These are phyloP conservation scores for Colletotrichum liaoningense DNA, from an alignment of 2,329 filamentous ascomycete genomes.

Conservation along the genomic window DNA sequence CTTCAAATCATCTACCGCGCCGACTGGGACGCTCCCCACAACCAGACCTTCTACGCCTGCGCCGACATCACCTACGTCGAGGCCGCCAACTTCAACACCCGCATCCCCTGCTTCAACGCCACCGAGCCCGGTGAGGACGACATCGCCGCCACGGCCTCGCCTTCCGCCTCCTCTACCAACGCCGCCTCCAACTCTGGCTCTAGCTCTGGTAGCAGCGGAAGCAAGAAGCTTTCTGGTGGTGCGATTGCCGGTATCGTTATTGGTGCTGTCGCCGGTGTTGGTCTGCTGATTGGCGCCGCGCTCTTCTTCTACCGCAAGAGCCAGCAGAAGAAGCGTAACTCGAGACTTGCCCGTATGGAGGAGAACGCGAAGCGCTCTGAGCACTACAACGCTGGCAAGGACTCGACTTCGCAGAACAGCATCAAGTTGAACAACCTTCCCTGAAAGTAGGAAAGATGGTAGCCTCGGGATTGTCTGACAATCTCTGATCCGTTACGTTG, in stretches of 20 bases:
- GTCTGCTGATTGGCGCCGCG: conserved; percentile 13
- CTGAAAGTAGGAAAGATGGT: neutral
- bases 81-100: conserved; percentile 40
- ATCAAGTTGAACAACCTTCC: conserved; percentile 14
- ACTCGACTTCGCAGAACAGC: conserved; percentile 30
- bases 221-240: conserved; percentile 14
- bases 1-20: conserved; percentile 53
- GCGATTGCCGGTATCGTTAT: conserved; percentile 35
- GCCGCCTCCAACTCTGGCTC: conserved; percentile 1
- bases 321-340: conserved; percentile 34
- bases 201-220: neutral
- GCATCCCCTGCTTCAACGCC: conserved; percentile 50
- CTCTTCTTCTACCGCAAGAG: conserved; percentile 31
- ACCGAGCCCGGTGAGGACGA: conserved; percentile 42
- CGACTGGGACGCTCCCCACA: conserved; percentile 46
- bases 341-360: conserved; percentile 29
- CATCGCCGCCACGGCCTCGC: conserved; percentile 35
- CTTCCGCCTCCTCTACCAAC: conserved; percentile 31
- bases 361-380: conserved; percentile 25
- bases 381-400: conserved; percentile 21
- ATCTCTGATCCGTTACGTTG: too few species aligned
- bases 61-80: conserved; percentile 52
- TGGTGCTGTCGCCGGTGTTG: conserved; percentile 25
- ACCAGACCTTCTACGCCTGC: conserved; percentile 53
- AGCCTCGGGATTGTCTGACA: neutral